phyloP scores from a whole-genome alignment of 2,329 filamentous ascomycete genomes.

The Aspergillus texensis region DNA sequence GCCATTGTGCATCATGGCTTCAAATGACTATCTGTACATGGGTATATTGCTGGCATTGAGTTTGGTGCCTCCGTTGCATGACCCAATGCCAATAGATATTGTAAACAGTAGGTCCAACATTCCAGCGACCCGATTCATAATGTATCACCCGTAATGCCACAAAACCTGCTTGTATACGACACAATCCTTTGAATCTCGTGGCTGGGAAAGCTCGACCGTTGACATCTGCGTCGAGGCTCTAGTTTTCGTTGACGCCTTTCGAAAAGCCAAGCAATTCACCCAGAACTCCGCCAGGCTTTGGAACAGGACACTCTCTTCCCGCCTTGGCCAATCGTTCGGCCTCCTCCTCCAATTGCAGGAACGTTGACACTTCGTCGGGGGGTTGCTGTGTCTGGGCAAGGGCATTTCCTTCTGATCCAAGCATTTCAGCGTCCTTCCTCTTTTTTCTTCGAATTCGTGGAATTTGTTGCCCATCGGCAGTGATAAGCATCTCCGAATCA shows the following conservation, averaged over 20 bases:
- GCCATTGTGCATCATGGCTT: constrained; percentile 6
- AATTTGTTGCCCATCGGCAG: constrained; percentile 47
- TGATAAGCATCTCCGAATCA: constrained; percentile 60
- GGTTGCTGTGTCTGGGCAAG: constrained; percentile 21
- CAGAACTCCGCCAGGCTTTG: constrained; percentile 80
- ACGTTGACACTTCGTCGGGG: constrained; percentile 47
- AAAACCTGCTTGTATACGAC: background rate
- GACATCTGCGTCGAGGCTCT: background rate
- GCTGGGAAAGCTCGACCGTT: background rate
- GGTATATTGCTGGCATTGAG: constrained; percentile 24
- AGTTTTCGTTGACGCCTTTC: constrained; percentile 27
- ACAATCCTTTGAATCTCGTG: background rate
- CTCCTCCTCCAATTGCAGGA: constrained; percentile 45
- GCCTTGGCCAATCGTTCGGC: constrained; percentile 44
- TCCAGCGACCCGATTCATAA: background rate
- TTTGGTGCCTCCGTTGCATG: constrained; percentile 1
- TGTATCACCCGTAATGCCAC: background rate
- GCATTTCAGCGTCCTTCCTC: constrained; percentile 34
- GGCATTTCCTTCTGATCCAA: constrained; percentile 17
- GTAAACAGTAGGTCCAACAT: constrained; percentile 3
- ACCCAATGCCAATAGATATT: constrained; percentile 2
- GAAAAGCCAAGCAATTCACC: constrained; percentile 75
- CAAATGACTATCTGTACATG: constrained; percentile 24
- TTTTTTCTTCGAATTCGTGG: constrained; percentile 39
- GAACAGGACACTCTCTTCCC: constrained; percentile 83